These are phyloP conservation scores for Lumnitzera racemosa DNA, from an alignment of 345 rosid species.

Conservation along the genomic window DNA sequence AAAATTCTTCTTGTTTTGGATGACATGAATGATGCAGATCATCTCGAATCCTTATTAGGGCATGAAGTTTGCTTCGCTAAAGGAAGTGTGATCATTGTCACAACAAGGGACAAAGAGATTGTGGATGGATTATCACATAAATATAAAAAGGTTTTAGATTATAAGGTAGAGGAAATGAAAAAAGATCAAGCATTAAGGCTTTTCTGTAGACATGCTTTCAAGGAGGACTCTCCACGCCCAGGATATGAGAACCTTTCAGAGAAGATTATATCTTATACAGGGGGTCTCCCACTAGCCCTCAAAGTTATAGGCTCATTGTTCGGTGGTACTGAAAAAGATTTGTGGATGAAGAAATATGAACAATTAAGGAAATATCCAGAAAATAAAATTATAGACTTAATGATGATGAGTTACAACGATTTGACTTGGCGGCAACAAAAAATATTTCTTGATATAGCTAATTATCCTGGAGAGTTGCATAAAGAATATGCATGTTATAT, in stretches of 20 bases:
- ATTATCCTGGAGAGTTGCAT: background rate
- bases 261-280: no score
- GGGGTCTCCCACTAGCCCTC: no score
- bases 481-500: background rate
- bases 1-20: background rate
- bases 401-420: background rate
- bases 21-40: background rate
- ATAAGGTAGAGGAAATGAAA: conserved; percentile 1
- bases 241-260: no score
- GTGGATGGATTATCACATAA: background rate
- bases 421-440: background rate
- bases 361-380: background rate
- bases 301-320: background rate
- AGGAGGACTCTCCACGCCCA: no score
- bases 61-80: background rate
- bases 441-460: background rate
- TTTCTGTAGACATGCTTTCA: background rate
- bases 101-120: background rate
- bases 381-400: background rate
- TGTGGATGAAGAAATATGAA: background rate
- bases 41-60: background rate
- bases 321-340: background rate
- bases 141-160: background rate
- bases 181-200: background rate
- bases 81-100: background rate